These are phyloP conservation scores for Vigna radiata DNA, from an alignment of 306 rosid species.

Conservation along the genomic window DNA sequence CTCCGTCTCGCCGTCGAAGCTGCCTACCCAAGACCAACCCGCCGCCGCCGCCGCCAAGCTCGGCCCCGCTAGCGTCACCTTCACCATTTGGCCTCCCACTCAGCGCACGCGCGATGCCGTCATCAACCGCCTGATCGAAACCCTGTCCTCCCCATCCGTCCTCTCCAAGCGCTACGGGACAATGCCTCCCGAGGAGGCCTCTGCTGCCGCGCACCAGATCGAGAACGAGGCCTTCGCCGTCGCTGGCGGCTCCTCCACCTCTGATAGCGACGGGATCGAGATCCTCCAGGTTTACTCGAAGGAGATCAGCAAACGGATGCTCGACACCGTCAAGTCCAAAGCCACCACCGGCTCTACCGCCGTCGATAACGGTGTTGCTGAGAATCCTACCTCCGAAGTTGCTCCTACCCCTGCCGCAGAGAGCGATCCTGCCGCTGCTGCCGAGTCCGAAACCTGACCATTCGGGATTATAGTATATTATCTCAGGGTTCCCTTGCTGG, in stretches of 20 bases:
- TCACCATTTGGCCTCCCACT: conserved; percentile 96
- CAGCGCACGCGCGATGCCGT: conserved; percentile 96
- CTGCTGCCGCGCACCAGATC: conserved; percentile 63
- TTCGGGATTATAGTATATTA: conserved; percentile 26
- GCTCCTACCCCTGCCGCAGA: conserved; percentile 46
- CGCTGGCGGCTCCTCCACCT: conserved; percentile 62
- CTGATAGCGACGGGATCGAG: conserved; percentile 82
- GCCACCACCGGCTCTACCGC: conserved; percentile 48
- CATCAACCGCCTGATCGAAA: conserved; percentile 74
- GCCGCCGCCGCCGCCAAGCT: conserved; percentile 29
- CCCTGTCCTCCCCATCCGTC: conserved; percentile 78
- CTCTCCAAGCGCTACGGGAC: conserved; percentile 97
- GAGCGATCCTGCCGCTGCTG: conserved; percentile 44
- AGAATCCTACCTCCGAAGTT: conserved; percentile 39
- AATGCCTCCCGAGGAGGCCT: conserved; percentile 65
- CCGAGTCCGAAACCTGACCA: conserved; percentile 54
- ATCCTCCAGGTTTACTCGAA: conserved; percentile 93
- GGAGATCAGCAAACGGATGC: conserved; percentile 97
- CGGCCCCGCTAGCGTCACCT: conserved; percentile 44
- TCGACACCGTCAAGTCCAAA: conserved; percentile 75
- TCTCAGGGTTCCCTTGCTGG: conserved; percentile 46
- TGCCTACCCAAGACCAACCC: conserved; percentile 23
- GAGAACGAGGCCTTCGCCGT: conserved; percentile 75
- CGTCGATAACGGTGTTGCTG: conserved; percentile 49
- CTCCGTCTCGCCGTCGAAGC: background rate